Evolutionary conservation across 2,329 filamentous ascomycete genomes (phyloP).

Genomic region (Diaporthe vaccinii): DNA sequence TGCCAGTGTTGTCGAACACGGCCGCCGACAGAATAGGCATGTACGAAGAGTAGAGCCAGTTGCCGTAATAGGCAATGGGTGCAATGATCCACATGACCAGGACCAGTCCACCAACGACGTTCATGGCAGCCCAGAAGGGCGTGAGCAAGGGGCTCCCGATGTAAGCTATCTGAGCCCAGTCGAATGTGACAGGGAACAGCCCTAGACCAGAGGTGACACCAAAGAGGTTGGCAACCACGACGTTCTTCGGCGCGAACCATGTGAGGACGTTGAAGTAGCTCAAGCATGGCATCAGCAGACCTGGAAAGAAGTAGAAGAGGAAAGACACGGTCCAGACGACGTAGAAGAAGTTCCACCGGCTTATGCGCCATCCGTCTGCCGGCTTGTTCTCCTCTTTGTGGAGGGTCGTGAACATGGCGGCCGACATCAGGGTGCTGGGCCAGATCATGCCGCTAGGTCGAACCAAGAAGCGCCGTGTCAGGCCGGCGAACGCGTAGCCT

Average conservation of each 20-base stretch:
- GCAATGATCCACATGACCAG: constrained; percentile 89
- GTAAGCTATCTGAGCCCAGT: constrained; percentile 91
- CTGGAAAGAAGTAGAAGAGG: constrained; percentile 87
- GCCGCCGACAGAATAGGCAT: constrained; percentile 88
- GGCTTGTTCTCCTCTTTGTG: constrained; percentile 87
- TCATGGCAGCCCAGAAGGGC: constrained; percentile 88
- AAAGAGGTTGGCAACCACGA: constrained; percentile 89
- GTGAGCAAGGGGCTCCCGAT: constrained; percentile 88
- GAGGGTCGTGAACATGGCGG: constrained; percentile 88
- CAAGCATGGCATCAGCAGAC: constrained; percentile 84
- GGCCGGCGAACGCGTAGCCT: constrained; percentile 87
- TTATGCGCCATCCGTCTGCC: constrained; percentile 86
- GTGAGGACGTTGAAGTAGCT: constrained; percentile 92
- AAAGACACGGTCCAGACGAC: constrained; percentile 79
- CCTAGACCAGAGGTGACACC: constrained; percentile 88
- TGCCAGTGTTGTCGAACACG: constrained; percentile 87
- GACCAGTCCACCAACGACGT: constrained; percentile 84
- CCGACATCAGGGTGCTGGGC: constrained; percentile 89
- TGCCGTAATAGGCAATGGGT: constrained; percentile 84
- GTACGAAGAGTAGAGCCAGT: constrained; percentile 84
- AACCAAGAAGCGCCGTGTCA: constrained; percentile 85
- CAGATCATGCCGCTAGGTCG: constrained; percentile 92
- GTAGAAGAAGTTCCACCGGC: constrained; percentile 87
- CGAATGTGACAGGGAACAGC: constrained; percentile 87
- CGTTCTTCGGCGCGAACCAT: constrained; percentile 88